Evolutionary conservation across 306 rosid species (phyloP), one percentile per base, ranked within the genome.

Genomic region (Spatholobus suberectus): DNA sequence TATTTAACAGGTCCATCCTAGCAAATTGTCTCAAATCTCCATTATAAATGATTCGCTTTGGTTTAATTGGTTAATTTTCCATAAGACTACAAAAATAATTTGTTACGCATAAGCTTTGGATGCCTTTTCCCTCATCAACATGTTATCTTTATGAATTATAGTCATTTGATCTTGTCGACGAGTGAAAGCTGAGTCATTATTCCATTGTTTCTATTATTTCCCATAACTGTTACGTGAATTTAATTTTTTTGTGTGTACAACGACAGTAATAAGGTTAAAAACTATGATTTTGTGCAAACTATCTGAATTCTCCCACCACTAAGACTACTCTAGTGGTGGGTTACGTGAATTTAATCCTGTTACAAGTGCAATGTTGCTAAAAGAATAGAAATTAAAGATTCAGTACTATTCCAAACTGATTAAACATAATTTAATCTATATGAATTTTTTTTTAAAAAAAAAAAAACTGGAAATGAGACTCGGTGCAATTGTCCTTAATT

Each of bases 21-120:
- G 46, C 20, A 62, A 15, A 26, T 27, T 76, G 46, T 58, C 43
- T 59, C 37, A 26, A 70, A 23, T 43, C 24, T 70, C 11, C 43
- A n/a, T 46, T 6, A 58, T 54, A 9, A 73, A 8, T 55, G 4
- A 5, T 20, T 44, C 3, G n/a, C 5, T 46, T 63, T 62, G 65
- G 66, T 44, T 77, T 77, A 63, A 46, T 77, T 62, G 62, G 32
- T 62, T 11, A 27, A 23, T 40, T 15, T 40, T 58, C 79, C 54
- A 3, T 4, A 57, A 75, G 68, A 67, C 27, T 14, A 13, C 70
- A 23, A 34, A 75, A 1, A 54, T 1, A 73, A 29, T 32, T 52
- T 73, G 77, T 37, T 10, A 37, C 5, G 0, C 29, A 23, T 10
- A 55, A 61, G 68, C 68, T 61, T 61, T 61, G 40, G 40, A 61